phyloP scores from a whole-genome alignment of 805 yeast genomes.

The Yarrowia yakushimensis region DNA sequence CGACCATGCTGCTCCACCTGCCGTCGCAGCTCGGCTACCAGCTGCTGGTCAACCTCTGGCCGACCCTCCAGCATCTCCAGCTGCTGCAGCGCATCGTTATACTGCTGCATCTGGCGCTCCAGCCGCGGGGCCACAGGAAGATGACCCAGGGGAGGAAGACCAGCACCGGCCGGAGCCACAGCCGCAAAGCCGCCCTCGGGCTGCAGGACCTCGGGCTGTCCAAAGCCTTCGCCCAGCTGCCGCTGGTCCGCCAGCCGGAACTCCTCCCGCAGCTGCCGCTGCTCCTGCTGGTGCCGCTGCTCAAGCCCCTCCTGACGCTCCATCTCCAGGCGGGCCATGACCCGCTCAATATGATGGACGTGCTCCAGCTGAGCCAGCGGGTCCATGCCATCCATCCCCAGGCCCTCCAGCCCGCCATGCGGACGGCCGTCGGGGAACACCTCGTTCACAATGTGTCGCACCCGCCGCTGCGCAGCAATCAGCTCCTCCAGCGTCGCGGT shows the following conservation, averaged over 20 bases:
- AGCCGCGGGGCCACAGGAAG: neutral
- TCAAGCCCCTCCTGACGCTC: conserved; percentile 19
- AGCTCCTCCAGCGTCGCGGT: conserved; percentile 22
- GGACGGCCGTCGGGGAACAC: conserved; percentile 17
- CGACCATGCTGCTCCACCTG: conserved; percentile 16
- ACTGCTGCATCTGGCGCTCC: conserved; percentile 5
- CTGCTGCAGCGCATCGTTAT: conserved; percentile 8
- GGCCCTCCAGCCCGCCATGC: neutral
- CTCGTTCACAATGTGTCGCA: conserved; percentile 22
- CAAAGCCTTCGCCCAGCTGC: neutral
- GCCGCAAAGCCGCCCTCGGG: neutral
- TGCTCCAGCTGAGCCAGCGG: conserved; percentile 17
- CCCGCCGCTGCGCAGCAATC: conserved; percentile 22
- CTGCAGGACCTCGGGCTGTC: neutral
- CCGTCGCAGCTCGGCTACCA: conserved; percentile 2
- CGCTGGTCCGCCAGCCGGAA: neutral
- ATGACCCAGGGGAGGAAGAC: neutral
- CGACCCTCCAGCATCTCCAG: conserved; percentile 8
- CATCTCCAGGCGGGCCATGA: conserved; percentile 21
- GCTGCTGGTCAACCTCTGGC: neutral
- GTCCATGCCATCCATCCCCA: conserved; percentile 5
- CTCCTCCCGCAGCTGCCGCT: neutral
- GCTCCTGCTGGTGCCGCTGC: conserved; percentile 7
- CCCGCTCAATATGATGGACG: conserved; percentile 15
- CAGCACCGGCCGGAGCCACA: neutral